Evolutionary conservation across 2,329 filamentous ascomycete species (phyloP).

Genomic region (Lithohypha guttulata): DNA sequence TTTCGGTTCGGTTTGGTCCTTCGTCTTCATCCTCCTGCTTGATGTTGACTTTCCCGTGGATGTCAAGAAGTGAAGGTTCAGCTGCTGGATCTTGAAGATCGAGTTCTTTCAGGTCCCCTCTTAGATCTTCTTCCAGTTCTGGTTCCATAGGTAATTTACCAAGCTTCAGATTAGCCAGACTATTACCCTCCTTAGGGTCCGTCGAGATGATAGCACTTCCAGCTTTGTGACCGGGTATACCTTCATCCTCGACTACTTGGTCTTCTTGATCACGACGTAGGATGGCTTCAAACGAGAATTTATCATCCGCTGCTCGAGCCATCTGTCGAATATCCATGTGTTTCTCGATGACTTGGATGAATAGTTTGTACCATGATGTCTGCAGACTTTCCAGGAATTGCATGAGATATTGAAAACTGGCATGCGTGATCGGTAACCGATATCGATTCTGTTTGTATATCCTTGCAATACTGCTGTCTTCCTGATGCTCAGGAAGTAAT

Average conservation of each 20-base stretch:
- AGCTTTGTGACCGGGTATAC: constrained; percentile 56
- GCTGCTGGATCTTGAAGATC: constrained; percentile 62
- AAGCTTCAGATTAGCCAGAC: constrained; percentile 56
- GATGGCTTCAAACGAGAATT: constrained; percentile 49
- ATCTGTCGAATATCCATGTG: constrained; percentile 49
- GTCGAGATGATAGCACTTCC: constrained; percentile 51
- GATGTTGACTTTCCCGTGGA: constrained; percentile 67
- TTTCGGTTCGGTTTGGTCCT: constrained; percentile 62
- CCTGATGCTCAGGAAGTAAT: constrained; percentile 64
- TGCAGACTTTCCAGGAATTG: constrained; percentile 83
- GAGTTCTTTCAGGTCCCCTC: constrained; percentile 75
- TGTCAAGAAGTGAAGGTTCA: constrained; percentile 64
- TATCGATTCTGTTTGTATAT: constrained; percentile 82
- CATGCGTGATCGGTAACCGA: constrained; percentile 74
- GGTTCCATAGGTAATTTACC: constrained; percentile 75
- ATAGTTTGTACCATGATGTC: constrained; percentile 65
- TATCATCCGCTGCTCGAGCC: constrained; percentile 47
- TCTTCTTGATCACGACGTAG: constrained; percentile 45
- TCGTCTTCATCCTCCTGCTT: constrained; percentile 87
- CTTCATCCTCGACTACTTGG: constrained; percentile 56
- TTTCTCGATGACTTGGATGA: constrained; percentile 61
- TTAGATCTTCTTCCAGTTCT: constrained; percentile 72
- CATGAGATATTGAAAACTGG: constrained; percentile 71
- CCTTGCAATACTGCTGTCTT: constrained; percentile 65
- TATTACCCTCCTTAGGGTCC: constrained; percentile 46